Evolutionary conservation across 148 eudicot species (phyloP).

Genomic region (Suaeda aralocaspica): DNA sequence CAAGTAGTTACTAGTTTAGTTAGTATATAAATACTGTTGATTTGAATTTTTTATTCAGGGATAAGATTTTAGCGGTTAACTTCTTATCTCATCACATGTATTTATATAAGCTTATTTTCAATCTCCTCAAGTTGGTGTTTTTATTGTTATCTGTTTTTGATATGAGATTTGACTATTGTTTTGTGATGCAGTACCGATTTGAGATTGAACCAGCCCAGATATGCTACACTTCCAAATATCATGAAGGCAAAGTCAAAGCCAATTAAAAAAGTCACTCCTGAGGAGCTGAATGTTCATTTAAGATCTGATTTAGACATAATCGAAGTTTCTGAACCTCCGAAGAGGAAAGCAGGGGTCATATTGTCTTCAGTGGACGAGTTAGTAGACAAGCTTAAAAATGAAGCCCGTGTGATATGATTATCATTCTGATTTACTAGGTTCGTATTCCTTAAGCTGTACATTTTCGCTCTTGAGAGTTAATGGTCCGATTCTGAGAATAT

Average conservation of each 20-base stretch:
- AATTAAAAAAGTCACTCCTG: slow-evolving; percentile 64
- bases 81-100: no score
- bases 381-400: slow-evolving; percentile 83
- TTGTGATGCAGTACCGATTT: slow-evolving; percentile 72
- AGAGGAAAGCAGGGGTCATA: slow-evolving; percentile 86
- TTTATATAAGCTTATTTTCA: no score
- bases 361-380: slow-evolving; percentile 89
- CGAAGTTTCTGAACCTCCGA: slow-evolving; percentile 88
- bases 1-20: no score
- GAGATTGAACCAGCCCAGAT: slow-evolving; percentile 98
- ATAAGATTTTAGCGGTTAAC: no score
- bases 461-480: not conserved
- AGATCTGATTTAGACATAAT: slow-evolving; percentile 67
- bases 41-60: no score
- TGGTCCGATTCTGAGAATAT: not conserved
- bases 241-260: slow-evolving; percentile 91
- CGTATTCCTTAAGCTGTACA: not conserved
- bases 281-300: slow-evolving; percentile 71
- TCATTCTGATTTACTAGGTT: not conserved
- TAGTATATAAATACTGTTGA: no score
- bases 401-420: slow-evolving; percentile 73
- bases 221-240: slow-evolving; percentile 88
- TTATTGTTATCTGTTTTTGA: no score
- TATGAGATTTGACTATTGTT: slow-evolving; percentile 3
- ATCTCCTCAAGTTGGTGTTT: no score